These are phyloP conservation scores for Uronychia binucleata DNA, from an alignment of 73 alveolate species.

Conservation along the genomic window DNA sequence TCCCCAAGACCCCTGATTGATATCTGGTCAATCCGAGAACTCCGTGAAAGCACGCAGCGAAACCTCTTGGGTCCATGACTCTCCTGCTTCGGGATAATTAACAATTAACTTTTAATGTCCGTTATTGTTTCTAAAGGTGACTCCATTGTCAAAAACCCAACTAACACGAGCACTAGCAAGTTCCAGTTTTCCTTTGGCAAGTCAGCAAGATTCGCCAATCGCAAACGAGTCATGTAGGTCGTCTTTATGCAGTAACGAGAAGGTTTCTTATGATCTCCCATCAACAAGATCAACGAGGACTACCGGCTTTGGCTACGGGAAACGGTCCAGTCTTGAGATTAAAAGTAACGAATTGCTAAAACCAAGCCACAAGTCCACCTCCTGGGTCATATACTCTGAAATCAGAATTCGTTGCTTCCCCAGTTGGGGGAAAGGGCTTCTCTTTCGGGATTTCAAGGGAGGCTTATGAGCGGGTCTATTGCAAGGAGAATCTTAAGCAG, in stretches of 20 bases:
- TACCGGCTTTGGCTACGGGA: constrained; percentile 19
- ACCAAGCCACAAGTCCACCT: constrained; percentile 22
- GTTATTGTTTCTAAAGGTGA: constrained; percentile 6
- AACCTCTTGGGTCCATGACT: too few relatives aligned
- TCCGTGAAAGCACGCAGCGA: too few relatives aligned
- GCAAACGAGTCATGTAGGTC: background rate
- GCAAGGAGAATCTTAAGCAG: background rate
- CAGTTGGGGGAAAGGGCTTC: background rate
- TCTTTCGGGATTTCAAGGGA: constrained; percentile 19
- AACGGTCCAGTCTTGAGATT: background rate
- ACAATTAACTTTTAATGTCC: background rate
- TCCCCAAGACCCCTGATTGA: too few relatives aligned
- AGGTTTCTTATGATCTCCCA: constrained; percentile 7
- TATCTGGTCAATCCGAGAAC: too few relatives aligned
- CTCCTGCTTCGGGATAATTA: background rate
- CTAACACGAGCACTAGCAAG: background rate
- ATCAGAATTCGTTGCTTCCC: background rate
- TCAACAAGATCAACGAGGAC: background rate
- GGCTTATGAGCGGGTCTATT: constrained; percentile 4
- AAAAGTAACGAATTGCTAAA: background rate
- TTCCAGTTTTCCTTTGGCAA: constrained; percentile 5
- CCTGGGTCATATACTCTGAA: constrained; percentile 3
- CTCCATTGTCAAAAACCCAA: background rate
- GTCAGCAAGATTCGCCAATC: background rate
- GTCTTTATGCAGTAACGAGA: background rate